These are phyloP conservation scores for Lojkania enalia DNA, from an alignment of 2,329 filamentous ascomycete species.

Conservation along the genomic window DNA sequence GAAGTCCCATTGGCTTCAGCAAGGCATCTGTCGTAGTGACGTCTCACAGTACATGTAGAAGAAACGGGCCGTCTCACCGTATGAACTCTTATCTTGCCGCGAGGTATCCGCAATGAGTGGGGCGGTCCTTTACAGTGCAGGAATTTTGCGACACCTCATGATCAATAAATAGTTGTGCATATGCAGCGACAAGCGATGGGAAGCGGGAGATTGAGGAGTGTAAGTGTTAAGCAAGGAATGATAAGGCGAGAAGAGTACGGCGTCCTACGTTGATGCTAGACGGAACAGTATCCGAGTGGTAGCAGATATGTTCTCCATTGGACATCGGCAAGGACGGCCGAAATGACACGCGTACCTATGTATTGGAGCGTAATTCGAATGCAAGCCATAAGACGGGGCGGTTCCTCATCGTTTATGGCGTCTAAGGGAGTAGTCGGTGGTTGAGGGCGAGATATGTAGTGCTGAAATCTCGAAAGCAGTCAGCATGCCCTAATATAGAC, in stretches of 20 bases:
- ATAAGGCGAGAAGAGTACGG: too few relatives aligned
- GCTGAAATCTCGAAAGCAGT: constrained; percentile 6
- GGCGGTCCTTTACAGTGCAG: neutral
- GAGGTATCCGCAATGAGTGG: constrained; percentile 2
- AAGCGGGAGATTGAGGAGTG: neutral
- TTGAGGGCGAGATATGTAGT: neutral
- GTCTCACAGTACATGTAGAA: neutral
- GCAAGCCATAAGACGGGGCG: constrained; percentile 14
- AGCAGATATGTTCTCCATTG: neutral
- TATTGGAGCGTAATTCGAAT: neutral
- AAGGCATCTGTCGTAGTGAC: neutral
- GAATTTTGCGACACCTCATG: constrained; percentile 2
- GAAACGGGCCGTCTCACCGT: constrained; percentile 6
- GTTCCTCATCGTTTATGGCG: neutral
- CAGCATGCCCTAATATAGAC: constrained; percentile 13
- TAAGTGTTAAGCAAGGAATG: neutral
- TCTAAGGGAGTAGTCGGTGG: constrained; percentile 7
- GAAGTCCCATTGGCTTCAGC: neutral
- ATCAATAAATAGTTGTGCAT: constrained; percentile 3
- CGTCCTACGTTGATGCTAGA: neutral
- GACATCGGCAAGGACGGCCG: neutral
- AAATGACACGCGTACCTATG: constrained; percentile 2
- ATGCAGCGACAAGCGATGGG: neutral
- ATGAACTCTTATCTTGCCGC: neutral
- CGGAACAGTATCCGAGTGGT: neutral